These are phyloP conservation scores for Trichoderma semiorbis DNA, from an alignment of 2,329 filamentous ascomycete genomes.

Conservation along the genomic window DNA sequence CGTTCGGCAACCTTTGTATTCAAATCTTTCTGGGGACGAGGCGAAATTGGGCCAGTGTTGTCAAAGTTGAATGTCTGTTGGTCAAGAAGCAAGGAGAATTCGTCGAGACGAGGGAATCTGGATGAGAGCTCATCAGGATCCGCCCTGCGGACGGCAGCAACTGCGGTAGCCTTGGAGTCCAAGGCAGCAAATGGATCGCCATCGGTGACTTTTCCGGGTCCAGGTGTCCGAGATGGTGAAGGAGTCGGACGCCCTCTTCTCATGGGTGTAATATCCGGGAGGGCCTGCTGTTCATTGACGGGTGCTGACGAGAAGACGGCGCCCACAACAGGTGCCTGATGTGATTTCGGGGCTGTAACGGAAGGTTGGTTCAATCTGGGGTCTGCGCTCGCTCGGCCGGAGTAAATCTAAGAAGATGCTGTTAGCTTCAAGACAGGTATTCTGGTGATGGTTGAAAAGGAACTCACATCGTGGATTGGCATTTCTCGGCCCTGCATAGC, in stretches of 20 bases:
- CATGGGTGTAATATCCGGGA: slow-evolving; percentile 94
- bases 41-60: slow-evolving; percentile 41
- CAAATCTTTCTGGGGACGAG: slow-evolving; percentile 47
- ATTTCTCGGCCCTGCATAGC: slow-evolving; percentile 82
- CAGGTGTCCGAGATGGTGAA: slow-evolving; percentile 36
- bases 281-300: slow-evolving; percentile 62
- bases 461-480: slow-evolving; percentile 83
- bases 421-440: slow-evolving; percentile 5
- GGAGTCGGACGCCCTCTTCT: slow-evolving; percentile 67
- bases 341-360: slow-evolving; percentile 37
- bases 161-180: slow-evolving; percentile 53
- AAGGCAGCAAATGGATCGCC: slow-evolving; percentile 89
- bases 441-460: not conserved
- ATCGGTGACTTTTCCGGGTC: slow-evolving; percentile 46
- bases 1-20: slow-evolving; percentile 69
- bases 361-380: slow-evolving; percentile 26
- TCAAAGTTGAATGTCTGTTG: slow-evolving; percentile 73
- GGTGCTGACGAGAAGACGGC: slow-evolving; percentile 73
- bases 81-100: slow-evolving; percentile 88
- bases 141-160: slow-evolving; percentile 36
- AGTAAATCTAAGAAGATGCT: slow-evolving; percentile 60
- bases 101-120: slow-evolving; percentile 85
- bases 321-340: slow-evolving; percentile 64
- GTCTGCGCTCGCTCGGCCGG: slow-evolving; percentile 61
- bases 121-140: slow-evolving; percentile 76